These are phyloP conservation scores for Hapsidospora chrysogenum DNA, from an alignment of 495 filamentous ascomycete species.

Conservation along the genomic window DNA sequence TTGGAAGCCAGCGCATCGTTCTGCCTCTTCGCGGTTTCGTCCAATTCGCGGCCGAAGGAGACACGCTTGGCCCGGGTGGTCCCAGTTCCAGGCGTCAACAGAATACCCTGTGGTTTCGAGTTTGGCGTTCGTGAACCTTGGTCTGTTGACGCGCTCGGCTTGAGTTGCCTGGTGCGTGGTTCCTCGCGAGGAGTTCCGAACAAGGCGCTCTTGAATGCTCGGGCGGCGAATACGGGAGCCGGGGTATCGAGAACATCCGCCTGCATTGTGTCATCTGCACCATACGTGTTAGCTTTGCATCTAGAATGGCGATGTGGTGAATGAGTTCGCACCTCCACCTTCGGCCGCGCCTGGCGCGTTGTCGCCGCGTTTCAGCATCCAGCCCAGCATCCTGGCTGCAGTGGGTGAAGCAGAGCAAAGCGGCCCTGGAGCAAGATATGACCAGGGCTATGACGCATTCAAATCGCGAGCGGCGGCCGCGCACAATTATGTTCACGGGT, in stretches of 20 bases:
- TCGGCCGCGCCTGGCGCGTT: conserved; percentile 1
- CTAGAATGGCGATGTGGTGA: too few relatives aligned
- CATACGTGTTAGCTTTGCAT: neutral
- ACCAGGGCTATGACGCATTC: too few relatives aligned
- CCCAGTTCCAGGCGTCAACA: conserved; percentile 77
- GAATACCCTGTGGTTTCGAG: conserved; percentile 40
- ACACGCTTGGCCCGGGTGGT: conserved; percentile 73
- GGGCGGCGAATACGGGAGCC: conserved; percentile 82
- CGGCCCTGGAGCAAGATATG: too few relatives aligned
- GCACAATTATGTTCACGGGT: too few relatives aligned
- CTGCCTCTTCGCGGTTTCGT: conserved; percentile 14
- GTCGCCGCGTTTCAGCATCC: conserved; percentile 28
- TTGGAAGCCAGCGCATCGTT: conserved; percentile 11
- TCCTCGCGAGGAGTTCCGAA: conserved; percentile 54
- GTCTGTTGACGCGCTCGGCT: neutral
- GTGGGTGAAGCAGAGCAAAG: too few relatives aligned
- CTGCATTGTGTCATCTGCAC: conserved; percentile 26
- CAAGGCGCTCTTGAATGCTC: conserved; percentile 77
- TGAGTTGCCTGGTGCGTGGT: conserved; percentile 6
- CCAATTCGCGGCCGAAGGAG: conserved; percentile 56
- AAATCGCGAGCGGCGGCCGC: too few relatives aligned
- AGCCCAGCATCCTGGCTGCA: conserved; percentile 30
- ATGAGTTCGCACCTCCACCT: neutral
- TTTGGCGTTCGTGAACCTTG: conserved; percentile 15
- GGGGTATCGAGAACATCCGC: conserved; percentile 75